Evolutionary conservation across 2,329 filamentous ascomycete genomes (phyloP).

Genomic region (Penicillium hesseltinei): DNA sequence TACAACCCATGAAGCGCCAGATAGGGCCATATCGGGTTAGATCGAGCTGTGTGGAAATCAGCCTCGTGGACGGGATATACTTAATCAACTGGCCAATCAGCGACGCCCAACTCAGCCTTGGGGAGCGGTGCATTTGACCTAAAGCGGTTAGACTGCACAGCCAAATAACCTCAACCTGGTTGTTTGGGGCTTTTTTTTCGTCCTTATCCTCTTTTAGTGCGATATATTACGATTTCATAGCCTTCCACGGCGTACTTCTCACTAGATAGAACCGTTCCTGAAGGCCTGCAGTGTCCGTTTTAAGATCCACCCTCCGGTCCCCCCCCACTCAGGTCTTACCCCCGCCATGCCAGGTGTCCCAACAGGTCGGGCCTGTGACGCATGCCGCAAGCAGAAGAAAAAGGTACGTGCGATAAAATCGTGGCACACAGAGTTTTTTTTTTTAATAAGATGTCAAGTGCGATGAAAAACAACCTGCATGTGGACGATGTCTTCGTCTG

Average conservation of each 20-base stretch:
- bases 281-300: not conserved
- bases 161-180: not conserved
- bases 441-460: conserved; percentile 40
- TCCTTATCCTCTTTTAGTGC: not conserved
- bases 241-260: no score
- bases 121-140: conserved; percentile 14
- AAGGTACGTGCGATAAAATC: conserved; percentile 40
- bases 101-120: not conserved
- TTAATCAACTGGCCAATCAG: conserved; percentile 5
- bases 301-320: conserved; percentile 3
- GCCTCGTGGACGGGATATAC: not conserved
- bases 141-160: conserved; percentile 14
- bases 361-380: conserved; percentile 51
- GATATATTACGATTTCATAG: not conserved
- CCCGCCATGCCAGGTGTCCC: conserved; percentile 53
- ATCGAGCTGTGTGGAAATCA: not conserved
- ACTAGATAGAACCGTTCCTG: not conserved
- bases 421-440: not conserved
- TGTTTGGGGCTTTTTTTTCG: not conserved
- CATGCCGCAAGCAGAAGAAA: conserved; percentile 54
- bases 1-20: not conserved
- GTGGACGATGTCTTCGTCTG: conserved; percentile 49
- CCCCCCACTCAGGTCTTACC: not conserved
- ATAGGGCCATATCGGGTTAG: not conserved
- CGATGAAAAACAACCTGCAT: conserved; percentile 46